Base-by-base conservation (phyloP, 768 basidiomycete genomes). In the Neoboletus brunneissimus region DNA sequence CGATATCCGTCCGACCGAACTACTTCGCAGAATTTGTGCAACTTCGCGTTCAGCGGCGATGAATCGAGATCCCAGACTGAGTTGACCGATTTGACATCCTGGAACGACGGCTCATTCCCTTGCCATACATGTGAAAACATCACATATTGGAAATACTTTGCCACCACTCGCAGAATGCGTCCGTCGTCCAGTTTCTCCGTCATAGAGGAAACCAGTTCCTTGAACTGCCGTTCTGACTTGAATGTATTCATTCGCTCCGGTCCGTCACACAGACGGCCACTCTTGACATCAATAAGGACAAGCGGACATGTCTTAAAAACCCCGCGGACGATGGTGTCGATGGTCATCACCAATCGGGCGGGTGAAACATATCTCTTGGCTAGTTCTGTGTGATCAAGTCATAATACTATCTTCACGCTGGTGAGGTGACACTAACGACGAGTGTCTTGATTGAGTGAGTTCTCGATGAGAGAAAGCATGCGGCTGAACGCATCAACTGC, bases 71-170 rank as follows among this genome's bases (percentile, higher is more conserved):
- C 27, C 27, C 40, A 46, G 51, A 56, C 29, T 1, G 55, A 53
- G 18, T 31, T 23, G 22, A 22, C 48, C 13, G 12, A 8, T 3
- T 27, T 34, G 27, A 56, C 35, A 3, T 53, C 51, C 29, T 53
- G 20, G 32, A 45, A 45, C 1, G 44, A 45, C 5, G 44, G 44
- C 18, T 45, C 44, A 18, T 7, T 11, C 27, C 43, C 43, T 44
- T 44, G 16, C 43, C 43, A 44, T 25, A 44, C 44, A n/a, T 45
- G 27, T 18, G 27, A 56, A 34, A 53, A 32, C 18, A 13, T 55
- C n/a, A 55, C 54, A 12, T 55, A 55, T 18, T 32, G 18, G n/a
- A 55, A 55, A 34, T 53, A 56, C n/a, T 34, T 18, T 11, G 5
- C 43, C 6, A 54, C 56, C 5, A 22, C 45, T 9, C 22, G 29